Base-by-base conservation (phyloP, 2,329 filamentous ascomycete genomes). In the Ascochyta rabiei region DNA sequence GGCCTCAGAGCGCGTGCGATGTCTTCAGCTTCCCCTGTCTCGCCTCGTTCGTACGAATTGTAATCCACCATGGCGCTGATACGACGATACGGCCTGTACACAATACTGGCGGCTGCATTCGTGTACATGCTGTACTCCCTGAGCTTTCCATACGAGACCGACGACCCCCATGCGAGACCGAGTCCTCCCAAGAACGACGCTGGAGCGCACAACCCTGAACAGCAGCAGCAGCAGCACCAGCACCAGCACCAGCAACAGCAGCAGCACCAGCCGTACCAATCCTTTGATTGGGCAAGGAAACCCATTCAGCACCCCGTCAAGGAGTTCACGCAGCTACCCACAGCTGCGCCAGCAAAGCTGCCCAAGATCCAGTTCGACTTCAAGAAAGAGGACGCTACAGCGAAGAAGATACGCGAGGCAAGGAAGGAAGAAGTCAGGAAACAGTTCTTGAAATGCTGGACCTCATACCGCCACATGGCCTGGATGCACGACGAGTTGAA, bases 401-500 rank as follows among this genome's bases (percentile, higher is more conserved):
- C 63, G 34, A 58, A 67, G 61, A 57, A 75, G 52, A 60, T 75
- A 63, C 59, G 73, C 54, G 59, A 75, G 68, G 52, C 69, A 57
- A 66, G 72, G 60, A 50, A 71, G 60, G 50, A 61, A 7, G 70
- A 73, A 19, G 78, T 81, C 30, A 76, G 75, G 54, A 72, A 72
- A 41, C 72, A 75, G 2, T 81, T 81, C 51, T 46, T 74, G 48
- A 74, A 75, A 41, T 76, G 74, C 51, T 82, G 79, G 79, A 72
- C 67, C 5, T 71, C 74, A 10, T 82, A 82, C 63, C 72, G 73
- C 28, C 48, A 70, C 35, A 70, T 76, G 57, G 79, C 78, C 4
- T 82, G 79, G 79, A 75, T 79, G 74, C 73, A 78, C 52, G 80
- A 82, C 50, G 80, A 82, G 63, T 62, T 82, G 30, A 67, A 66